Conservation (phyloP, 495 filamentous ascomycete species). For the Aspergillus bertholletiae region DNA sequence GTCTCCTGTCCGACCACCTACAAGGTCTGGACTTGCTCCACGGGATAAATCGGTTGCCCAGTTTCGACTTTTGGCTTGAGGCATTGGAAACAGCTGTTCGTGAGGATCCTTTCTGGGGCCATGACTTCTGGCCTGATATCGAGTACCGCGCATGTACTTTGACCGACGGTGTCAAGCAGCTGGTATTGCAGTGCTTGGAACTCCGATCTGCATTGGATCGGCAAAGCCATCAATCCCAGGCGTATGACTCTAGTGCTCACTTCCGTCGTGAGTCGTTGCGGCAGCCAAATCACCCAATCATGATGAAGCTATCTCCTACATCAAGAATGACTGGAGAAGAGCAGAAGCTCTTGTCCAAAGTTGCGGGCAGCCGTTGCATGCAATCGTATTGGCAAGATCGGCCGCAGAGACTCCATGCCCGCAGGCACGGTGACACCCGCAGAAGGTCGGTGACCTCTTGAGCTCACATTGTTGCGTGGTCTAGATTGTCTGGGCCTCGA, state of each 20-base stretch:
- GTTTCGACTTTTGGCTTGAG: constrained; percentile 53
- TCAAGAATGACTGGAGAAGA: constrained; percentile 23
- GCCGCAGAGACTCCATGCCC: constrained; percentile 19
- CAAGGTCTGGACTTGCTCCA: constrained; percentile 19
- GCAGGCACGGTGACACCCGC: constrained; percentile 16
- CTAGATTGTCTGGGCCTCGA: not conserved
- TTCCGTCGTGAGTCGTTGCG: constrained; percentile 17
- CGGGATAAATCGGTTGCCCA: constrained; percentile 27
- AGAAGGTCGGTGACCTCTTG: constrained; percentile 25
- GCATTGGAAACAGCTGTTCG: constrained; percentile 50
- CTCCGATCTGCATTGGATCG: constrained; percentile 31
- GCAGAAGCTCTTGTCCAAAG: constrained; percentile 19
- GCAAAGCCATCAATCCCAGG: constrained; percentile 20
- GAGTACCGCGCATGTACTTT: constrained; percentile 49
- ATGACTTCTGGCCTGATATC: constrained; percentile 52
- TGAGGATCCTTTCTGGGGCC: constrained; percentile 56
- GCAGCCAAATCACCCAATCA: constrained; percentile 12
- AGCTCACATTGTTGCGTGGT: constrained; percentile 6
- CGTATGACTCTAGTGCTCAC: constrained; percentile 20
- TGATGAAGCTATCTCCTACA: constrained; percentile 12
- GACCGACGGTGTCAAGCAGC: constrained; percentile 49
- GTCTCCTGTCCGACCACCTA: constrained; percentile 45
- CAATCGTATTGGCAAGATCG: constrained; percentile 18
- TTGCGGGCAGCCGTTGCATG: constrained; percentile 19
- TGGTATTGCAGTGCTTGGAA: constrained; percentile 52